phyloP scores from a whole-genome alignment of 2,329 filamentous ascomycete species.

The Coniochaeta pulveracea region DNA sequence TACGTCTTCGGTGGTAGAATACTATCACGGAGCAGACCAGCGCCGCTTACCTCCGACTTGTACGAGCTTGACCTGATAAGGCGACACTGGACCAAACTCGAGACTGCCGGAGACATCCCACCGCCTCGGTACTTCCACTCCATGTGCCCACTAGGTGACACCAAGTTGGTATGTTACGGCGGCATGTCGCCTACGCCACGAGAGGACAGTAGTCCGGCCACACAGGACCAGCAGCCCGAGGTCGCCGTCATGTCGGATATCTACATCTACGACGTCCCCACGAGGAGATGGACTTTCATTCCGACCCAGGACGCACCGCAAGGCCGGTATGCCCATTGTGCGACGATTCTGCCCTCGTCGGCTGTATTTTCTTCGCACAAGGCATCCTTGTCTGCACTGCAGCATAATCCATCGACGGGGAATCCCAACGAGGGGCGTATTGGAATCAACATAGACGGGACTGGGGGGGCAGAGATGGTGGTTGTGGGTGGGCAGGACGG shows the following conservation, averaged over 20 bases:
- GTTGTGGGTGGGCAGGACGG: slow-evolving; percentile 94
- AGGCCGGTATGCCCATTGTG: slow-evolving; percentile 93
- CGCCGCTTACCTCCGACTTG: slow-evolving; percentile 74
- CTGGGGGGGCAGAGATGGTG: slow-evolving; percentile 91
- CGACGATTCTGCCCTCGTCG: slow-evolving; percentile 79
- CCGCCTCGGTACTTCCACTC: slow-evolving; percentile 95
- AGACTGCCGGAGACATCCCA: slow-evolving; percentile 74
- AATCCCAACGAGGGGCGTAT: slow-evolving; percentile 81
- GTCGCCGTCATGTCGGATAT: slow-evolving; percentile 97
- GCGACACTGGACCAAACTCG: slow-evolving; percentile 86
- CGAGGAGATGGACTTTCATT: slow-evolving; percentile 76
- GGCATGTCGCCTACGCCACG: slow-evolving; percentile 80
- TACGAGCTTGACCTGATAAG: slow-evolving; percentile 89
- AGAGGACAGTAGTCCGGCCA: slow-evolving; percentile 29
- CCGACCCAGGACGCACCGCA: slow-evolving; percentile 74
- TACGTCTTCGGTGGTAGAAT: slow-evolving; percentile 93
- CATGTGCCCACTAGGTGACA: slow-evolving; percentile 85
- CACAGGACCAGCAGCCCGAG: slow-evolving; percentile 63
- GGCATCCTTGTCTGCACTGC: slow-evolving; percentile 75
- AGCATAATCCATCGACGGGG: slow-evolving; percentile 75
- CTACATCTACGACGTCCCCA: slow-evolving; percentile 82
- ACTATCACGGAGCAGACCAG: slow-evolving; percentile 69
- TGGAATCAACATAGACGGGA: slow-evolving; percentile 80
- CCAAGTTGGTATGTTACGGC: slow-evolving; percentile 94
- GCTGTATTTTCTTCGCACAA: slow-evolving; percentile 76